A percentile compares a stretch with the other conserved stretches of the same genome.
phyloP scores from a whole-genome alignment of 192 early-diverging fungal genomes.

The Coemansia sp. region DNA sequence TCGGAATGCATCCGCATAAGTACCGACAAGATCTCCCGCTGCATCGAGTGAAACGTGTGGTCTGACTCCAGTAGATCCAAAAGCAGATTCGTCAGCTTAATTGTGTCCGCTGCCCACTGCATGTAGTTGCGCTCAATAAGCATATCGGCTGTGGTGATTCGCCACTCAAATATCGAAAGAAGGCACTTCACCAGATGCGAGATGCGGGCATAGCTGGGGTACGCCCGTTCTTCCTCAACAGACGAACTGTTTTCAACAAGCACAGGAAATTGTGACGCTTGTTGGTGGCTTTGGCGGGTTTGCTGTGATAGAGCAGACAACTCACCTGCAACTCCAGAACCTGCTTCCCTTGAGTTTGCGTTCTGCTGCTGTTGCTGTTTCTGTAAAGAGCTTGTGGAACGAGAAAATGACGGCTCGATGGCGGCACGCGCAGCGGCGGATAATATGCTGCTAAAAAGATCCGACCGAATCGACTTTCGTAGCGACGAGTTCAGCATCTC shows the following conservation, averaged over 20 bases:
- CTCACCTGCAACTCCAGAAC: not conserved
- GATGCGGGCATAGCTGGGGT: conserved; percentile 36
- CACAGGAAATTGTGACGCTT: conserved; percentile 1
- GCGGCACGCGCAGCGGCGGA: conserved; percentile 21
- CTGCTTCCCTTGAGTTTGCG: not conserved
- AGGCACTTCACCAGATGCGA: conserved; percentile 24
- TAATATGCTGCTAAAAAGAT: conserved; percentile 19
- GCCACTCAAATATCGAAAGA: conserved; percentile 28
- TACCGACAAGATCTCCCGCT: conserved; percentile 35
- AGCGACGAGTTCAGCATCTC: conserved; percentile 26
- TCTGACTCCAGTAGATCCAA: conserved; percentile 39
- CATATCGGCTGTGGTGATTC: conserved; percentile 35
- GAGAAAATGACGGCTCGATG: conserved; percentile 25
- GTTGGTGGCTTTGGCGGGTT: not conserved
- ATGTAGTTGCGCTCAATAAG: conserved; percentile 19
- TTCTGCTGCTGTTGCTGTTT: conserved; percentile 9
- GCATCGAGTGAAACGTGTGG: conserved; percentile 38
- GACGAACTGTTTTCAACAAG: conserved; percentile 5
- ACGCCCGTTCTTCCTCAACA: conserved; percentile 11
- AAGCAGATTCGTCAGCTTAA: conserved; percentile 35
- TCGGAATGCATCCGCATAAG: conserved; percentile 52
- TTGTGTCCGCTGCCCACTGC: conserved; percentile 26
- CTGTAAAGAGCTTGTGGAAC: conserved; percentile 4
- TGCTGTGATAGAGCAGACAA: not conserved
- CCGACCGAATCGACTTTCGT: conserved; percentile 15